These are phyloP conservation scores for Ophiostoma piceae DNA, from an alignment of 2,329 filamentous ascomycete species.

Conservation along the genomic window DNA sequence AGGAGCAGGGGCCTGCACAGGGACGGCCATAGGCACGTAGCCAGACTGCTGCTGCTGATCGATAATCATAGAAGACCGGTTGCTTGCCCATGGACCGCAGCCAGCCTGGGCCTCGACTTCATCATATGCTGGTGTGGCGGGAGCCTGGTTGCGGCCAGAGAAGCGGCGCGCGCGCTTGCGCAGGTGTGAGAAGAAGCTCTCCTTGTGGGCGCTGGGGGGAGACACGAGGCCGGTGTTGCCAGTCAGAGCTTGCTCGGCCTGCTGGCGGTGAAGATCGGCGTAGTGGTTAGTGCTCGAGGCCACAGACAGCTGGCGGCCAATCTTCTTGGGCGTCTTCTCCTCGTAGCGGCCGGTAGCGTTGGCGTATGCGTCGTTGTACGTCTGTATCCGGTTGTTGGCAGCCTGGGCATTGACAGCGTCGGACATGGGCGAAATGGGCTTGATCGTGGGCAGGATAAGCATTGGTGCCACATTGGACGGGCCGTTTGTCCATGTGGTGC, in stretches of 20 bases:
- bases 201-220: slow-evolving; percentile 74
- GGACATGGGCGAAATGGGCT: slow-evolving; percentile 92
- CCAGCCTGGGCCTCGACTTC: slow-evolving; percentile 91
- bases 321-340: slow-evolving; percentile 76
- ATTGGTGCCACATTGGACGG: slow-evolving; percentile 78
- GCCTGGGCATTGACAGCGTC: slow-evolving; percentile 88
- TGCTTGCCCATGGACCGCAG: slow-evolving; percentile 82
- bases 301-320: slow-evolving; percentile 87
- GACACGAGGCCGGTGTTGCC: slow-evolving; percentile 71
- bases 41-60: slow-evolving; percentile 42
- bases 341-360: slow-evolving; percentile 44
- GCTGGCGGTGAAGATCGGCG: slow-evolving; percentile 79
- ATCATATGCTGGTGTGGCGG: slow-evolving; percentile 71
- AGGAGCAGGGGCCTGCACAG: slow-evolving; percentile 41
- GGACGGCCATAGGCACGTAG: slow-evolving; percentile 25
- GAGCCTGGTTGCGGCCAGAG: slow-evolving; percentile 82
- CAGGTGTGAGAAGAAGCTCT: slow-evolving; percentile 97
- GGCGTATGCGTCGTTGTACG: slow-evolving; percentile 47
- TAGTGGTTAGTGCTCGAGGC: slow-evolving; percentile 92
- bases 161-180: slow-evolving; percentile 88
- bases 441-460: slow-evolving; percentile 90
- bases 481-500: slow-evolving; percentile 90
- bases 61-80: slow-evolving; percentile 76
- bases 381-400: slow-evolving; percentile 60
- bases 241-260: slow-evolving; percentile 85